Conservation (phyloP, 225 moss, liverwort and hornwort species). For the Takakia lepidozioides region DNA sequence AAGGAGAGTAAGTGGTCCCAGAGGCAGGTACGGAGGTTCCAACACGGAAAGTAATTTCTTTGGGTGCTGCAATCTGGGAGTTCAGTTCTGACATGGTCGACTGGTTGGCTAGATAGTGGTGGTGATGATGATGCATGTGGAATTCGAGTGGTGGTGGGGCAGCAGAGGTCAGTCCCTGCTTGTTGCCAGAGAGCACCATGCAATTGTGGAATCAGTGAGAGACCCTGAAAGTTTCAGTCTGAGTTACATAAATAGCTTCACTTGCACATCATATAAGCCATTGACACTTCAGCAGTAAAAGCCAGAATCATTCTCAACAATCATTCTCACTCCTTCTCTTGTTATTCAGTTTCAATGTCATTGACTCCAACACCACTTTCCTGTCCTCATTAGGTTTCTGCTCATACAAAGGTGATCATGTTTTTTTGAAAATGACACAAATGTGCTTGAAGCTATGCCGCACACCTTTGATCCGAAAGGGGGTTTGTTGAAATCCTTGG, state of each 20-base stretch:
- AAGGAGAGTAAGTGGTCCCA: conserved; percentile 11
- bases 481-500: conserved; percentile 27
- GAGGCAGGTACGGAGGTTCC: conserved; percentile 9
- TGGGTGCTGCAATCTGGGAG: conserved; percentile 8
- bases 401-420: no score
- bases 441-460: not conserved
- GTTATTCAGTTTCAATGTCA: not conserved
- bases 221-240: no score
- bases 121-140: conserved; percentile 53
- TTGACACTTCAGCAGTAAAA: not conserved
- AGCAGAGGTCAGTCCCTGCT: conserved; percentile 22
- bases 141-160: conserved; percentile 27
- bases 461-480: conserved; percentile 31
- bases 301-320: not conserved
- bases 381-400: no score
- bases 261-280: not conserved
- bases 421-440: no score
- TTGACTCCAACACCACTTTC: no score
- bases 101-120: conserved; percentile 39
- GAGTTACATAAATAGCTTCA: not conserved
- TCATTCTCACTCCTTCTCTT: not conserved
- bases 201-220: no score
- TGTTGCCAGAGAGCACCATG: not conserved
- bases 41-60: conserved; percentile 16
- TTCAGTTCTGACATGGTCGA: conserved; percentile 11